Conservation (phyloP, 2,329 filamentous ascomycete genomes). For the Fusarium tjaetaba region DNA sequence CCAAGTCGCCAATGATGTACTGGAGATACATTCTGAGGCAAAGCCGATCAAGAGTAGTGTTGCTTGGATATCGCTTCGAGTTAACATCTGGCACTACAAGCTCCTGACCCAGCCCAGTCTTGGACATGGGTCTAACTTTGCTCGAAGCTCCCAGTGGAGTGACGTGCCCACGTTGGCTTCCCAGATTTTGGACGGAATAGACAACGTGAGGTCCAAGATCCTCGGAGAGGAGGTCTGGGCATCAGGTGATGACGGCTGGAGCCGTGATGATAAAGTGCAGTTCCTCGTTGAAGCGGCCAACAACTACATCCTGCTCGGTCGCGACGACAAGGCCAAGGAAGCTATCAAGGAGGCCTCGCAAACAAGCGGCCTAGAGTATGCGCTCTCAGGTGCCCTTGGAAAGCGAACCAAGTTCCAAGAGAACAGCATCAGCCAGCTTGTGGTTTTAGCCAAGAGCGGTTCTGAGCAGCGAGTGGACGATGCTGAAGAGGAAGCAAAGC, state of each 20-base stretch:
- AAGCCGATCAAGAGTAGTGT: conserved; percentile 57
- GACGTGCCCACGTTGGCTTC: conserved; percentile 67
- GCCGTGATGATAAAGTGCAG: conserved; percentile 65
- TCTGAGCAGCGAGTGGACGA: conserved; percentile 38
- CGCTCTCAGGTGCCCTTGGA: conserved; percentile 84
- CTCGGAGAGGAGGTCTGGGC: conserved; percentile 52
- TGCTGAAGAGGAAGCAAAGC: conserved; percentile 51
- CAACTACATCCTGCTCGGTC: conserved; percentile 84
- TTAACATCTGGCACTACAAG: conserved; percentile 76
- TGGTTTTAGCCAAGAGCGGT: conserved; percentile 86
- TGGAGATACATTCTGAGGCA: conserved; percentile 41
- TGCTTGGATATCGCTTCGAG: conserved; percentile 73
- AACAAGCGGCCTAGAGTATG: conserved; percentile 79
- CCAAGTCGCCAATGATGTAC: conserved; percentile 33
- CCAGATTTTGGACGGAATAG: conserved; percentile 56
- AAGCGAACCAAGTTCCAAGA: conserved; percentile 86
- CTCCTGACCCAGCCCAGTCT: conserved; percentile 67
- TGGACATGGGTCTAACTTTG: conserved; percentile 64
- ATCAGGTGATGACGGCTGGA: conserved; percentile 50
- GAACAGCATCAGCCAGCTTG: conserved; percentile 84
- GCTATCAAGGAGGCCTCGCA: conserved; percentile 75
- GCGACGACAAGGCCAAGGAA: conserved; percentile 77
- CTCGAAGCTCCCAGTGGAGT: conserved; percentile 66
- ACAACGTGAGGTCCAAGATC: conserved; percentile 53
- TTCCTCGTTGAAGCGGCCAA: conserved; percentile 86